phyloP scores from a whole-genome alignment of 495 filamentous ascomycete species.

The Daldinia bambusicola region DNA sequence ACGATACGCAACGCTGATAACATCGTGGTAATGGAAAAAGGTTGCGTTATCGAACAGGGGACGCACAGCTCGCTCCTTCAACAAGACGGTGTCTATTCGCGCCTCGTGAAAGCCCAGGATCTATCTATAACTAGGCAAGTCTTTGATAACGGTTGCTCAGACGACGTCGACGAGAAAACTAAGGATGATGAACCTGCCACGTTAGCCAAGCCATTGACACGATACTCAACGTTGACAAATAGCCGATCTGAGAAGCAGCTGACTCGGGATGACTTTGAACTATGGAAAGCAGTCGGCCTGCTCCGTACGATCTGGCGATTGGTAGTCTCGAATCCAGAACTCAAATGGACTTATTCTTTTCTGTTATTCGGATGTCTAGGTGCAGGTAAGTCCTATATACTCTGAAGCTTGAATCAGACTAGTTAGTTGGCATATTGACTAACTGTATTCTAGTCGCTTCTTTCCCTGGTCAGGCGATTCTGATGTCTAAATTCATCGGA shows the following conservation, averaged over 20 bases:
- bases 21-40: constrained; percentile 75
- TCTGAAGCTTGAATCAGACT: background rate
- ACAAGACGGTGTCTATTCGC: constrained; percentile 62
- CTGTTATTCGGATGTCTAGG: background rate
- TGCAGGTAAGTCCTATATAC: background rate
- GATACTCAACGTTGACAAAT: background rate
- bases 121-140: background rate
- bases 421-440: background rate
- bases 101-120: constrained; percentile 62
- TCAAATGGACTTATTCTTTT: background rate
- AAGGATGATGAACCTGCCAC: no score
- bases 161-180: background rate
- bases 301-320: background rate
- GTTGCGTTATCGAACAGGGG: constrained; percentile 69
- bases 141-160: background rate
- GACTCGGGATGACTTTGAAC: background rate
- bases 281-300: background rate
- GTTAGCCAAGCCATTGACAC: background rate
- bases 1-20: constrained; percentile 77
- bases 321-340: background rate
- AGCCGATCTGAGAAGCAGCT: background rate
- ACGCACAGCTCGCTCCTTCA: constrained; percentile 73
- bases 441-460: background rate
- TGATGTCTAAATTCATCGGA: constrained; percentile 1
- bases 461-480: background rate